A percentile compares a stretch with the other conserved stretches of the same genome.
Evolutionary conservation across 805 yeast species (phyloP).

Genomic region (Zygosaccharomyces pseudorouxii): DNA sequence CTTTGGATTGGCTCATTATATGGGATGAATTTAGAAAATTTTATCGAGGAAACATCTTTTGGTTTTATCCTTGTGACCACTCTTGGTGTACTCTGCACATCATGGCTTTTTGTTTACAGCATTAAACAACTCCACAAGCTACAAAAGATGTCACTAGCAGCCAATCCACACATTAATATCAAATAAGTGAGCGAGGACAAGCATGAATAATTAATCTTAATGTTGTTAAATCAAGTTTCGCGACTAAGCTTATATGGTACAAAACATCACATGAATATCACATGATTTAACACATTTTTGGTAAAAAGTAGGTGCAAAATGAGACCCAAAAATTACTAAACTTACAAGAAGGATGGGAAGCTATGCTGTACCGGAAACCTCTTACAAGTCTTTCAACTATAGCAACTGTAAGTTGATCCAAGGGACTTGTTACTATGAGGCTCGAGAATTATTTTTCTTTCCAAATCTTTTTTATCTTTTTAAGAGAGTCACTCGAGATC

Average conservation of each 20-base stretch:
- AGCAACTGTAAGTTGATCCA: not conserved
- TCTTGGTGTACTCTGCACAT: conserved; percentile 40
- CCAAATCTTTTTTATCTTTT: conserved; percentile 67
- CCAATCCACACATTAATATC: conserved; percentile 26
- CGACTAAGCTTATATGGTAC: no score
- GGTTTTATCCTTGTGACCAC: conserved; percentile 57
- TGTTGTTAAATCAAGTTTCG: no score
- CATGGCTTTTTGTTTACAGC: conserved; percentile 49
- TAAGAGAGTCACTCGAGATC: conserved; percentile 70
- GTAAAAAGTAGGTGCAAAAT: conserved; percentile 6
- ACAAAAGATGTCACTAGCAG: conserved; percentile 69
- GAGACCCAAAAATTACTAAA: not conserved
- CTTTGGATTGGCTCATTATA: conserved; percentile 79
- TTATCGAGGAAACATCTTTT: conserved; percentile 72
- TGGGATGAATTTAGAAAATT: conserved; percentile 95
- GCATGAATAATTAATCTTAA: not conserved
- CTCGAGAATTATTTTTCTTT: conserved; percentile 57
- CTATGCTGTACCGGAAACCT: not conserved
- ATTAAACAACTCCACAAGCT: conserved; percentile 56
- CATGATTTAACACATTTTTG: not conserved
- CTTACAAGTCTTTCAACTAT: not conserved
- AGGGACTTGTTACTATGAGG: conserved; percentile 14
- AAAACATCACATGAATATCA: not conserved
- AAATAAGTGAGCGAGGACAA: not conserved
- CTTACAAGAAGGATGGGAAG: not conserved